Conservation (phyloP, 345 rosid species). For the Eucalyptus pumila region DNA sequence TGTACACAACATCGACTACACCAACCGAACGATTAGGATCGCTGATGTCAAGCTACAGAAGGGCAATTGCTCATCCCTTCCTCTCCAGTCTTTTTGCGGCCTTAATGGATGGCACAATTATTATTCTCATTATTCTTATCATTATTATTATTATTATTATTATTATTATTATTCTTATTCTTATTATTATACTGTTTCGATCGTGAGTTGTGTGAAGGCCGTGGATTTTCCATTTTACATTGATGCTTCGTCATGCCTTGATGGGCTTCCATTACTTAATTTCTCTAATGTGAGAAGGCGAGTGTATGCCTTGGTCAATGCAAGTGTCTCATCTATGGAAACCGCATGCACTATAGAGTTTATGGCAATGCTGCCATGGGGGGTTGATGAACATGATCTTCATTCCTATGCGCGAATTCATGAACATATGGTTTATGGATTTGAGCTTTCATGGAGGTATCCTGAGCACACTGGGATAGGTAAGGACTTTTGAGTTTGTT, state of each 20-base stretch:
- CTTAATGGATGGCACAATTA: no score
- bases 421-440: background rate
- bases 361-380: rapidly evolving
- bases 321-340: background rate
- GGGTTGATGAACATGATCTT: rapidly evolving
- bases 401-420: background rate
- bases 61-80: background rate
- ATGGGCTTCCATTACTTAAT: background rate
- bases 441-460: rapidly evolving
- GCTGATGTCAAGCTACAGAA: background rate
- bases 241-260: background rate
- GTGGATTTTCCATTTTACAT: background rate
- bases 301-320: background rate
- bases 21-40: rapidly evolving
- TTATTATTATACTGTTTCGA: background rate
- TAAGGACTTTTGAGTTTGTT: no score
- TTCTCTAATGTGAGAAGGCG: background rate
- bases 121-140: no score
- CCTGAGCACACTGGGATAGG: rapidly evolving
- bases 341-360: background rate
- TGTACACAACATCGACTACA: background rate
- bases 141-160: no score
- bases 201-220: background rate
- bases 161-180: no score
- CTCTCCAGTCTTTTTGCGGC: no score